Evolutionary conservation across 148 eudicot species (phyloP), one percentile per base, ranked within the genome.

Genomic region (Camellia lanceoleosa): DNA sequence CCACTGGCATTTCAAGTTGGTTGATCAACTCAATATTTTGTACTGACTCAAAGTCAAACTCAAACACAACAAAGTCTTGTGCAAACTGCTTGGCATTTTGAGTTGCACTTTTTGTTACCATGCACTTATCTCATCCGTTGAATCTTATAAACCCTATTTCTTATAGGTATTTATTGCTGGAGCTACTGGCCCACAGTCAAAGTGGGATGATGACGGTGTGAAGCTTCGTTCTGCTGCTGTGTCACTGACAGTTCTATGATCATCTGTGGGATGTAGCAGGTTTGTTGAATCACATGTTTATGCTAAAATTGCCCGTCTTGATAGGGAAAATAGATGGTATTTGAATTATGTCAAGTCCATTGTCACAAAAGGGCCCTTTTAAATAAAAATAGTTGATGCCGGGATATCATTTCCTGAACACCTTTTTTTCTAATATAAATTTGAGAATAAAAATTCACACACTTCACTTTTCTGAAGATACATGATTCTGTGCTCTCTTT

Each of bases 191-290:
- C 94, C 97, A 13, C 82, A 93, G 75, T 81, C 88, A 38, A 93
- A 79, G 73, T 95, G 98, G 98, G 95, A 86, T 20, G 84, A 84
- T 66, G 93, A 91, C 73, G 97, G 98, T 38, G 87, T 93, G 76
- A 92, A 92, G 87, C 98, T 95, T 88, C 98, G 98, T 4, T 93
- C 97, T 71, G 96, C 98, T 68, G 98, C 97, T 68, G 80, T 95
- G 68, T 95, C 98, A 54, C 80, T 95, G 79, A 91, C 94, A 20
- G 59, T 93, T 79, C 76, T 88, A 75, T 95, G 84, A 86, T 82
- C 55, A 19, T 20, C 62, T 41, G 14, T 47, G 20, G 64, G 41
- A 70, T 65, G 30, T 18, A 30, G 46, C 77, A 73, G 82, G 87
- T 76, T 68, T 68, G 77, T 16, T 18, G 44, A 44, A 43, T 23